Percentiles rank a stretch among this genome's conserved stretches.
These are phyloP conservation scores for Hypoxylon trugodes DNA, from an alignment of 495 filamentous ascomycete genomes.

Conservation along the genomic window DNA sequence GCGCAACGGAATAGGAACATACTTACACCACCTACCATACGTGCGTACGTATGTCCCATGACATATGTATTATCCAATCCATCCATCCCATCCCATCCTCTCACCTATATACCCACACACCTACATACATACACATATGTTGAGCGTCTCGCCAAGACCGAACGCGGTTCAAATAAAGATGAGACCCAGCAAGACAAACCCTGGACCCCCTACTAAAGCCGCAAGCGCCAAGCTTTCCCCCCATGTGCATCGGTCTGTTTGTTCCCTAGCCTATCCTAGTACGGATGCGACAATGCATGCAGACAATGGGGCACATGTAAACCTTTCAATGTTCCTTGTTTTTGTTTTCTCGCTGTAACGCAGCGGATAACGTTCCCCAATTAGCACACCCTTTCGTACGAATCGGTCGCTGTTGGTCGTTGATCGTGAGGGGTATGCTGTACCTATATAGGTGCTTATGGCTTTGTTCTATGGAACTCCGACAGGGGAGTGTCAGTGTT, in stretches of 20 bases:
- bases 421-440: too few relatives aligned
- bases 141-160: constrained; percentile 30
- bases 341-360: constrained; percentile 11
- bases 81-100: too few relatives aligned
- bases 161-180: constrained; percentile 37
- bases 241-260: neutral
- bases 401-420: too few relatives aligned
- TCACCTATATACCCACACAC: neutral
- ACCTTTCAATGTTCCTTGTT: neutral
- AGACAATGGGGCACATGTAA: too few relatives aligned
- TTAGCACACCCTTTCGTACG: neutral
- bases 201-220: constrained; percentile 7
- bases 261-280: too few relatives aligned
- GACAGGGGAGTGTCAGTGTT: too few relatives aligned
- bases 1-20: too few relatives aligned
- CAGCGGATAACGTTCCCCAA: neutral
- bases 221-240: constrained; percentile 31
- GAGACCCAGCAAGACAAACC: neutral
- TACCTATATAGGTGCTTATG: too few relatives aligned
- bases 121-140: neutral
- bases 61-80: too few relatives aligned
- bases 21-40: neutral
- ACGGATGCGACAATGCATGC: too few relatives aligned
- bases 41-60: constrained; percentile 4
- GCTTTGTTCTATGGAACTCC: too few relatives aligned